Evolutionary conservation across 805 yeast genomes (phyloP), one percentile per base, ranked within the genome.

Genomic region (Deakozyma indianensis): DNA sequence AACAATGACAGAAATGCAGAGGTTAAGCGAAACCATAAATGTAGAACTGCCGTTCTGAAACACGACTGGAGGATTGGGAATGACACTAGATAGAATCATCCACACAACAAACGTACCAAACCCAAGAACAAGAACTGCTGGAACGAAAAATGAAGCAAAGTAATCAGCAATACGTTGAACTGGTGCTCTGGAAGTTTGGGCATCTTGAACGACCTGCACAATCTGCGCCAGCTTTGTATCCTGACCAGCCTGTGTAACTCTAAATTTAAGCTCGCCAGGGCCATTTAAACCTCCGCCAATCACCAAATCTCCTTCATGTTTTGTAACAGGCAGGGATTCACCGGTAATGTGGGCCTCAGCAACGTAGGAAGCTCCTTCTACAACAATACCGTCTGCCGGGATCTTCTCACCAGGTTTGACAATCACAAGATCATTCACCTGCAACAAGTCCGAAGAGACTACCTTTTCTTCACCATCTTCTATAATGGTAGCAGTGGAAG

Each of bases 241-340:
- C 49, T 80, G 78, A 7, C 96, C 96, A 2, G 94, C 74, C 4
- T 70, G 68, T 2, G 76, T 69, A 0, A 88, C 90, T 51, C 64
- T 68, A 58, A 88, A 73, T 54, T 77, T 81, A 38, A 92, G 58
- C 24, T 77, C 70, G 7, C 87, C 83, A 1, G 80, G 68, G 0
- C 92, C 86, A 60, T 94, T 92, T 40, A 90, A 75, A 1, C 96
- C 81, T 0, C 99, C 99, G 14, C 96, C 96, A 57, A 83, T 77
- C 1, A 92, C 82, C 2, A 53, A 50, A 28, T 80, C 80, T 2
- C 85, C 87, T 1, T 54, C 54, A 2, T 44, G 55, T 55, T 90
- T 92, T 35, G 65, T 61, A 0, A 88, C 78, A 1, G 95, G 88
- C 35, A 75, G 58, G 0, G 95, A 75, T 63, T 92, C 98, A 43